These are phyloP conservation scores for Teratosphaeria zuluensis DNA, from an alignment of 2,329 filamentous ascomycete genomes.

Conservation along the genomic window DNA sequence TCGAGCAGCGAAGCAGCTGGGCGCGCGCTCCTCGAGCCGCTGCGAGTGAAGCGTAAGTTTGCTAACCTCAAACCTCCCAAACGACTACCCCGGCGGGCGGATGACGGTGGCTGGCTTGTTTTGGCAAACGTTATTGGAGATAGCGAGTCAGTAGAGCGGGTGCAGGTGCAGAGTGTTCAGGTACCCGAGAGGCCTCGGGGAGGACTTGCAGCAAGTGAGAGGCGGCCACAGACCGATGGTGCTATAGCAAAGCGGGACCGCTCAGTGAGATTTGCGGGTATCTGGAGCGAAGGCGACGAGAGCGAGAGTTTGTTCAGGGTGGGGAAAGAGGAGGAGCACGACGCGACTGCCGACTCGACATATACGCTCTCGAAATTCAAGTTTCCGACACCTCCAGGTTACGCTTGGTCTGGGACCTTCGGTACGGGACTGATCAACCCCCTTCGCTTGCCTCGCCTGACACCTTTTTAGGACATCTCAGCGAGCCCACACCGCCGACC, in stretches of 20 bases:
- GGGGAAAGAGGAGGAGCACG: slow-evolving; percentile 3
- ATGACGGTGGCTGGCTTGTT: slow-evolving; percentile 18
- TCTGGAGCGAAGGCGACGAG: not conserved
- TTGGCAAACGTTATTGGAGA: slow-evolving; percentile 19
- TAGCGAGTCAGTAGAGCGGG: not conserved
- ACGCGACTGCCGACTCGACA: slow-evolving; percentile 10
- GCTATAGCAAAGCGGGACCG: not conserved
- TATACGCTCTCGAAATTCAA: slow-evolving; percentile 20
- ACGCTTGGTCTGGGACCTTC: slow-evolving; percentile 18
- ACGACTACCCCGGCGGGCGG: slow-evolving; percentile 17
- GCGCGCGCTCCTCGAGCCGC: not conserved
- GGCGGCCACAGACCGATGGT: slow-evolving; percentile 1
- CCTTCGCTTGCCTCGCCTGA: slow-evolving; percentile 5
- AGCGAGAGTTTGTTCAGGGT: not conserved
- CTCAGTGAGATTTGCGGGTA: slow-evolving; percentile 5
- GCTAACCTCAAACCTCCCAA: slow-evolving; percentile 18
- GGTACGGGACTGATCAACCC: slow-evolving; percentile 11
- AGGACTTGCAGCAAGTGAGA: not conserved
- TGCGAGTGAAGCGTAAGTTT: slow-evolving; percentile 24
- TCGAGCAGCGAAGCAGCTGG: not conserved
- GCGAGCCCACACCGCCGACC: slow-evolving; percentile 10
- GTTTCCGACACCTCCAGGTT: slow-evolving; percentile 21
- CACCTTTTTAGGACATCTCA: slow-evolving; percentile 11
- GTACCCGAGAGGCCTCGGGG: not conserved
- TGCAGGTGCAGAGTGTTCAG: not conserved